Base-by-base conservation (phyloP, 2,329 filamentous ascomycete genomes). In the Phialemonium atrogriseum region DNA sequence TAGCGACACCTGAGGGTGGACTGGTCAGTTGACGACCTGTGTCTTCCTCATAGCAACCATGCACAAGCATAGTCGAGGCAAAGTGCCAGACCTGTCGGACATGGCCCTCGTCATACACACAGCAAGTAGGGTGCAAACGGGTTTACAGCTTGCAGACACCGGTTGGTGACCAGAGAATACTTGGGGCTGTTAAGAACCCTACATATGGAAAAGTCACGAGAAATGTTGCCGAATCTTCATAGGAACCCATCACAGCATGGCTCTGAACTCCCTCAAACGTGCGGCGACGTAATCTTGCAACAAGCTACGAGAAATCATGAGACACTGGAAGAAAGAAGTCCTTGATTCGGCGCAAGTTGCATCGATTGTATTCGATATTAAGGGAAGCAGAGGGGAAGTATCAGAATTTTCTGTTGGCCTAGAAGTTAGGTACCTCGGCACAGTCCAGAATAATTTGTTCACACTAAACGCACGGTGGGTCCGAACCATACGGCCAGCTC, bases 261-360 rank as follows among this genome's bases (percentile, higher is more conserved):
- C 40, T 42, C 39, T 31, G 34, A 23, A 27, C 27, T 33, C 40
- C 35, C 38, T 42, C 40, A 42, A 42, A 42, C 40, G 36, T 38
- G 39, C 40, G 40, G 40, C 38, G 24, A 32, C 17, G 20, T 33
- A n/a, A 30, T 42, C 40, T 42, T 30, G 40, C 40, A 42, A 42
- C 40, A 24, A 11, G 26, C 32, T 33, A 30, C 33, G 17, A 30
- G 28, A 19, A 24, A 30, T 30, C 28, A 28, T 13, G 22, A 18
- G 28, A 30, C 28, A 30, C 16, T 24, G 21, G 20, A 21, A 32
- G 26, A 28, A 14, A 27, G 30, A 32, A 31, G 19, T 36, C 35
- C 38, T 35, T 36, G 21, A 26, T 38, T 27, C 30, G 35, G 17
- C 38, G 34, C 24, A 33, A 33, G 24, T 33, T 42, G 38, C 32